These are phyloP conservation scores for Orbilia ellipsospora DNA, from an alignment of 2,329 filamentous ascomycete species.

Conservation along the genomic window DNA sequence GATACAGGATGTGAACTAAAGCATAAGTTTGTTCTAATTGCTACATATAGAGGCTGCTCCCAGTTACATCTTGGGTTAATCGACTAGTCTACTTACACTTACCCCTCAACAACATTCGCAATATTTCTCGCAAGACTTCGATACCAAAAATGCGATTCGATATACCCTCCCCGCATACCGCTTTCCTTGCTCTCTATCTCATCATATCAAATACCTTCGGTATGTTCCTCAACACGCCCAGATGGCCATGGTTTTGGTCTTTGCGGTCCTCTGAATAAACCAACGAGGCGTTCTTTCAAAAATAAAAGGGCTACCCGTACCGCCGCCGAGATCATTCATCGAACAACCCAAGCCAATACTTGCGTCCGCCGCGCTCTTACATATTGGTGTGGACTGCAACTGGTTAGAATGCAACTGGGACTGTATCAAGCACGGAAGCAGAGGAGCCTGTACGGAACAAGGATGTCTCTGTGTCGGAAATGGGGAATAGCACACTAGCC, in stretches of 20 bases:
- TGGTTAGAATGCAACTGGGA: background rate
- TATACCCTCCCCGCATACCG: constrained; percentile 4
- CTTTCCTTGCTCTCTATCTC: background rate
- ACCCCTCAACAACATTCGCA: too few relatives aligned
- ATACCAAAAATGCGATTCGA: background rate
- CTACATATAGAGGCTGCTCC: too few relatives aligned
- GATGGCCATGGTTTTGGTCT: background rate
- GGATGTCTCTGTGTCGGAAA: constrained; percentile 1
- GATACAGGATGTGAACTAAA: too few relatives aligned
- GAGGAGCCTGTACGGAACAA: constrained; percentile 2
- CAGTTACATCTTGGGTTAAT: too few relatives aligned
- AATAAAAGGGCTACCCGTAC: constrained; percentile 1
- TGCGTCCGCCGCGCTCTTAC: background rate
- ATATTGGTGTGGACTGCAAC: background rate
- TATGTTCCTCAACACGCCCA: constrained; percentile 1
- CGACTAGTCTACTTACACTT: too few relatives aligned
- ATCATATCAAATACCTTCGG: constrained; percentile 6
- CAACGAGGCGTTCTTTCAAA: background rate
- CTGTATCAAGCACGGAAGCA: background rate
- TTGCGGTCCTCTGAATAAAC: background rate
- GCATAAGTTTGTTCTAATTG: too few relatives aligned
- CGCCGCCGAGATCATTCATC: background rate
- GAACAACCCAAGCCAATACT: background rate
- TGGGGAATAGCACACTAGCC: background rate
- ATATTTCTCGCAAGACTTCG: too few relatives aligned